Evolutionary conservation across 2,329 filamentous ascomycete genomes (phyloP), one percentile per base, ranked within the genome.

Genomic region (Paraphoma sp.): DNA sequence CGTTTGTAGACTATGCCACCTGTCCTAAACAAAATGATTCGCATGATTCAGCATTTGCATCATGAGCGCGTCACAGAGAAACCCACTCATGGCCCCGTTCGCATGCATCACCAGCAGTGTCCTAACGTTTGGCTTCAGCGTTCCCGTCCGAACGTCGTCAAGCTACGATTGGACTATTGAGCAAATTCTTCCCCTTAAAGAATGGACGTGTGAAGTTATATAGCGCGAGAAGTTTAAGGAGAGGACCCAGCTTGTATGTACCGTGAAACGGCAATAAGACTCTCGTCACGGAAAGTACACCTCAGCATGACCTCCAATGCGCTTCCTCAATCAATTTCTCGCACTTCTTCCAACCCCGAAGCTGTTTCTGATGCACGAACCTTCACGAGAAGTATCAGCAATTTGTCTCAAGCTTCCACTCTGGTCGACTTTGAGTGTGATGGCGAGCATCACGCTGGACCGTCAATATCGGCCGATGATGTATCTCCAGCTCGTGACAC

Each of bases 371-470:
- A 23, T 54, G 3, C 31, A 60, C 48, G 54, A 60, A 14, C 45
- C 51, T 48, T 12, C 23, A 9, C 11, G 45, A 45, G 17, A 51
- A 31, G 12, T 10, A 1, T 49, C 41, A 18, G 53, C 46, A 33
- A 42, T 60, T 16, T 47, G 43, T 51, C 33, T 60, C 28, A 54
- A 51, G 31, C 17, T 54, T 38, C 48, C 16, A 45, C 41, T 60
- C 14, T 54, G 48, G 48, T 52, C 31, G 30, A 29, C 38, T n/a
- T 14, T 54, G 40, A 52, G 51, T 41, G n/a, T 60, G 28, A 56
- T 53, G 42, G 38, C 42, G 31, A 46, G 42, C n/a, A 14, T 56
- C 8, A 33, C 49, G 16, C 31, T 58, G n/a, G 28, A 44, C n/a
- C 40, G 42, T 12, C 12, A 36, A 3, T 38, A 29, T n/a, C 36